Evolutionary conservation across 371 early-diverging fungal genomes (phyloP).

Genomic region (Circinella umbellata): DNA sequence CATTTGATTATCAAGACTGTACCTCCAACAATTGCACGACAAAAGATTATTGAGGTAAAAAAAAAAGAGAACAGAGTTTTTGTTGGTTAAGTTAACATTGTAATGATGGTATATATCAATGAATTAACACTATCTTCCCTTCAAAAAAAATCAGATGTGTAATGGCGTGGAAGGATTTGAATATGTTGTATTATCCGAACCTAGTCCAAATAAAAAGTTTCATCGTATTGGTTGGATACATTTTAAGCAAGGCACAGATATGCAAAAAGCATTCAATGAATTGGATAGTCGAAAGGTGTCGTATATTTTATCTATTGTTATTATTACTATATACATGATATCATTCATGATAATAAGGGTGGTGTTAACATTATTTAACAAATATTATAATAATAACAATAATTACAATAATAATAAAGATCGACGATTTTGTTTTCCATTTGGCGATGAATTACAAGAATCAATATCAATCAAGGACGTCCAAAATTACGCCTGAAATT

Average conservation of each 20-base stretch:
- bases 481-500: constrained; percentile 68
- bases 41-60: constrained; percentile 74
- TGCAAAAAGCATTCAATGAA: constrained; percentile 69
- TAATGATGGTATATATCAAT: neutral
- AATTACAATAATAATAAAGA: constrained; percentile 29
- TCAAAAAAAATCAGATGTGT: constrained; percentile 58
- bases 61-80: neutral
- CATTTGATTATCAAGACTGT: constrained; percentile 84
- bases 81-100: neutral
- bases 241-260: constrained; percentile 82
- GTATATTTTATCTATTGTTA: neutral
- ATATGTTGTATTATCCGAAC: constrained; percentile 88
- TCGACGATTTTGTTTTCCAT: constrained; percentile 80
- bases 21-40: constrained; percentile 78
- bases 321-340: no score
- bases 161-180: constrained; percentile 77
- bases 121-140: neutral
- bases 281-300: constrained; percentile 61
- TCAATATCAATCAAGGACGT: constrained; percentile 46
- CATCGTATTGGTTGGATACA: constrained; percentile 94
- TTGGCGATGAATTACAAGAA: constrained; percentile 69
- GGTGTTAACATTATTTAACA: neutral
- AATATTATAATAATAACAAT: neutral
- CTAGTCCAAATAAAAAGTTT: constrained; percentile 81
- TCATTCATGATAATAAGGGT: neutral